Percentiles rank a stretch among this genome's conserved stretches.
Evolutionary conservation across 768 basidiomycete genomes (phyloP).

Genomic region (Chiua virens): DNA sequence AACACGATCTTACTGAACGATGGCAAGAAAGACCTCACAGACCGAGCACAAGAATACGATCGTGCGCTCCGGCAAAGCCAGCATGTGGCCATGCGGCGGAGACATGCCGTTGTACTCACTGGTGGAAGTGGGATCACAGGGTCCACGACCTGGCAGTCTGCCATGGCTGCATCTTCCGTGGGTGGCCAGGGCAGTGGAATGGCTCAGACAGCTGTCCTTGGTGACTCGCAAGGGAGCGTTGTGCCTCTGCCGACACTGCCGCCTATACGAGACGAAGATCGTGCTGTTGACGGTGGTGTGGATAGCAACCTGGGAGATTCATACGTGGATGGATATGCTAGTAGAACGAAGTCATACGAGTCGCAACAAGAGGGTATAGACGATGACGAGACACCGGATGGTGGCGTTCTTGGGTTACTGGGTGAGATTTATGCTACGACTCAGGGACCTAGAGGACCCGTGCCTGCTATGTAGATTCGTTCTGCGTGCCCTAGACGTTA

Average conservation of each 20-base stretch:
- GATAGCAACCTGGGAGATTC: conserved; percentile 62
- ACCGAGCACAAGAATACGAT: conserved; percentile 73
- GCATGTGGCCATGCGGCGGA: conserved; percentile 45
- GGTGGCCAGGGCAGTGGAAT: conserved; percentile 41
- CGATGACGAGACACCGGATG: conserved; percentile 71
- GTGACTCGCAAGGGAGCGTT: conserved; percentile 71
- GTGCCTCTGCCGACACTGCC: conserved; percentile 7
- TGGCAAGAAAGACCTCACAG: conserved; percentile 40
- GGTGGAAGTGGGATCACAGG: conserved; percentile 48
- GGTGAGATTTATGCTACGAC: conserved; percentile 80
- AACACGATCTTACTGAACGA: conserved; percentile 30
- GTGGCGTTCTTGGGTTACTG: conserved; percentile 80
- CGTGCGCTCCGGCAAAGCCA: conserved; percentile 72
- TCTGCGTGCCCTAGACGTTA: background rate
- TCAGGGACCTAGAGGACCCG: conserved; percentile 43
- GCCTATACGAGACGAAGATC: conserved; percentile 45
- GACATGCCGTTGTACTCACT: conserved; percentile 32
- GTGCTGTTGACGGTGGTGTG: conserved; percentile 53
- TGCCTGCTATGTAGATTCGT: conserved; percentile 41
- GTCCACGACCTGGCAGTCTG: conserved; percentile 48
- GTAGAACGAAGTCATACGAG: conserved; percentile 38
- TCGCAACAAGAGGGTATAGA: conserved; percentile 49
- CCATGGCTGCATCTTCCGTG: conserved; percentile 45
- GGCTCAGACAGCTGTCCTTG: conserved; percentile 71
- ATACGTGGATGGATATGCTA: conserved; percentile 66